A percentile compares a stretch with the other conserved stretches of the same genome.
Conservation (phyloP, 108 stramenopile genomes). For the Nannochloropsis granulata region DNA sequence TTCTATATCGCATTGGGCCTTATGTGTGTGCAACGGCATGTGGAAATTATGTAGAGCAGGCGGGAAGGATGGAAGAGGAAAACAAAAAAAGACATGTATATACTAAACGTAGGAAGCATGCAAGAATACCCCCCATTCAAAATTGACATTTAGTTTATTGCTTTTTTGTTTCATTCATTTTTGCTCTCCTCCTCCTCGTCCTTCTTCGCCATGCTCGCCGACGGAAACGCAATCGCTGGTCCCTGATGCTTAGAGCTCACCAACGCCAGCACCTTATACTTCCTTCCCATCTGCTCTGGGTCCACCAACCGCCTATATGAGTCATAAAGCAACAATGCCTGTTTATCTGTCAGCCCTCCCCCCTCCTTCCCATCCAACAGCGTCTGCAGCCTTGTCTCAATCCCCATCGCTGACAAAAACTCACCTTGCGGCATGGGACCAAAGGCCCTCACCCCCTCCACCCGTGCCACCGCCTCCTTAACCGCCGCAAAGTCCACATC, state of each 20-base stretch:
- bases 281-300: slow-evolving; percentile 76
- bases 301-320: slow-evolving; percentile 55
- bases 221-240: neutral
- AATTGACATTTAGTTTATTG: too few relatives aligned
- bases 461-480: neutral
- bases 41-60: neutral
- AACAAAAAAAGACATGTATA: too few relatives aligned
- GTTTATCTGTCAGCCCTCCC: neutral
- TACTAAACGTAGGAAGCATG: too few relatives aligned
- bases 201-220: neutral
- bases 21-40: neutral
- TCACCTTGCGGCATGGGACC: slow-evolving; percentile 74
- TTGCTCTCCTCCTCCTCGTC: neutral
- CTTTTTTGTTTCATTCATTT: neutral
- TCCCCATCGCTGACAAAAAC: slow-evolving; percentile 78
- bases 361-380: slow-evolving; percentile 35
- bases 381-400: slow-evolving; percentile 52
- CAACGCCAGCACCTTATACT: slow-evolving; percentile 32
- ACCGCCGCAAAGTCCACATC: slow-evolving; percentile 79
- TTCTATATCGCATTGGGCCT: neutral
- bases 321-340: slow-evolving; percentile 34
- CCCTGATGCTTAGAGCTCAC: neutral
- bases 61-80: too few relatives aligned
- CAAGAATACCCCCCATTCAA: too few relatives aligned
- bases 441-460: slow-evolving; percentile 41